These are phyloP conservation scores for Venturia carpophila DNA, from an alignment of 2,329 filamentous ascomycete genomes.

Conservation along the genomic window DNA sequence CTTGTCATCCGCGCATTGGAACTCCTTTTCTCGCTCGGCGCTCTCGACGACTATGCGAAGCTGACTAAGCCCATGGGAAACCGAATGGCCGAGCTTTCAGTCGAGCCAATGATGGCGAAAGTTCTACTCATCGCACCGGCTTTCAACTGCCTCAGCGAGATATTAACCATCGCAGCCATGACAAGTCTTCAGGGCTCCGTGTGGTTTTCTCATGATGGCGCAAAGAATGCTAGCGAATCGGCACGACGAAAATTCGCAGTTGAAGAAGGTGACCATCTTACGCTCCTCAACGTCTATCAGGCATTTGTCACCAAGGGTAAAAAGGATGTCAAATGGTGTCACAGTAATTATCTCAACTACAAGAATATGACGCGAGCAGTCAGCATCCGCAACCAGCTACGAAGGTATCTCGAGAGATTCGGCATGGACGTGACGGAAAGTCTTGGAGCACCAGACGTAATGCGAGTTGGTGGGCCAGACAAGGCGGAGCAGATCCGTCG, in stretches of 20 bases:
- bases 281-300: conserved; percentile 87
- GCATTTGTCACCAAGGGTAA: conserved; percentile 75
- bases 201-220: conserved; percentile 73
- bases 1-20: conserved; percentile 81
- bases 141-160: conserved; percentile 75
- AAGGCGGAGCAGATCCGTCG: conserved; percentile 69
- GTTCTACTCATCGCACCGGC: conserved; percentile 66
- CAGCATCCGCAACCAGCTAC: conserved; percentile 78
- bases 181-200: conserved; percentile 74
- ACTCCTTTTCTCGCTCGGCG: conserved; percentile 76
- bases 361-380: conserved; percentile 75
- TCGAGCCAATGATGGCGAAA: conserved; percentile 95
- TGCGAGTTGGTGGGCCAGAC: conserved; percentile 34
- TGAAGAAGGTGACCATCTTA: conserved; percentile 90
- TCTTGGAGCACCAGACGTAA: conserved; percentile 34
- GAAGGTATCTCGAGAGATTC: conserved; percentile 79
- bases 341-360: conserved; percentile 79
- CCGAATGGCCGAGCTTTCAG: conserved; percentile 85
- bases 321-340: conserved; percentile 79
- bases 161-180: conserved; percentile 91
- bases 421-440: conserved; percentile 62
- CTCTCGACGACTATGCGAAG: conserved; percentile 81
- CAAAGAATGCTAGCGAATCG: conserved; percentile 66
- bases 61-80: conserved; percentile 80
- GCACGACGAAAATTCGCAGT: conserved; percentile 76